Base-by-base conservation (phyloP, 2,329 filamentous ascomycete species). In the Claviceps sp. region DNA sequence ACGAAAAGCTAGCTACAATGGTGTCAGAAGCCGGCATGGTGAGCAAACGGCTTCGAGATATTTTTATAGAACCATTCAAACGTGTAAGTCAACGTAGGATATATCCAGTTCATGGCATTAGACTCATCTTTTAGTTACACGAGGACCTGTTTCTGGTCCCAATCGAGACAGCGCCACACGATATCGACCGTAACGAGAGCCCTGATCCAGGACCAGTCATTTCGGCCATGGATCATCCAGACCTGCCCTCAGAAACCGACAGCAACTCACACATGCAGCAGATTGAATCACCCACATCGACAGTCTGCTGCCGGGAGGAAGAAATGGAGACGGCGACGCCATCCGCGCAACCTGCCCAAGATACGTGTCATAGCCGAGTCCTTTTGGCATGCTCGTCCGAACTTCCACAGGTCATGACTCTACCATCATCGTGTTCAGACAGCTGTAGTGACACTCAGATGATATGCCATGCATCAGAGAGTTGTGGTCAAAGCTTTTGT, bases 1-100 rank as follows among this genome's bases (percentile, higher is more conserved):
- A 54, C 45, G n/a, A n/a, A 37, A 45, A 49, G 46, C 29, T 54
- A 20, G 38, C 49, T 42, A 8, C 49, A n/a, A 22, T 52, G 7
- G n/a, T 47, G 8, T 22, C 44, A 42, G 22, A 52, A 26, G 48
- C 34, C 5, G 26, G 34, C 14, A 22, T 26, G 17, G 36, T 6
- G 13, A 9, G 40, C 17, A n/a, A 40, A 22, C 6, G 26, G 22
- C n/a, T 50, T n/a, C 39, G 29, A 20, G 20, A 16, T 17, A 8
- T 47, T 23, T 16, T 40, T 11, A 20, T 6, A 14, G 16, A 45
- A 9, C n/a, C 44, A 22, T 13, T 17, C 2, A 22, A 17, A 45
- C 16, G 8, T 43, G 53, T 54, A 42, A 45, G 53, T 49, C 23
- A n/a, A 40, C 9, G 44, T 34, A 36, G 5, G 5, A 34, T 11